Conservation (phyloP, 1,284 basidiomycete species). For the Pterulicium gracile region DNA sequence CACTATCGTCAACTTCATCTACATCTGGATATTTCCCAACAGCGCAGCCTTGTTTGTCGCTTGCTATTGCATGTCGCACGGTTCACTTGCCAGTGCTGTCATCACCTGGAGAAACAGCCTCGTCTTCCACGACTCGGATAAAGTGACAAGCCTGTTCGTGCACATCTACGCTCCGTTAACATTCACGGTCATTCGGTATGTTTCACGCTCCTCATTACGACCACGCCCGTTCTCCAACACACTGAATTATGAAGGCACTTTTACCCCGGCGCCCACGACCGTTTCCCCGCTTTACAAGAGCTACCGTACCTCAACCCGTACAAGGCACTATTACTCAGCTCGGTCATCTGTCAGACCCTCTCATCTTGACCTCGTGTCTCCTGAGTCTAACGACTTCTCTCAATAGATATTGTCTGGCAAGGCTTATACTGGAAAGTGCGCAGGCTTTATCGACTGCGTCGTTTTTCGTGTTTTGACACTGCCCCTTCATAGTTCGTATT, state of each 20-base stretch:
- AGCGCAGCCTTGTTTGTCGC: conserved; percentile 72
- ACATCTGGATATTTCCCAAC: conserved; percentile 74
- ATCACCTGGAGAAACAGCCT: conserved; percentile 95
- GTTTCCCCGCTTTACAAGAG: conserved; percentile 74
- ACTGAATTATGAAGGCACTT: conserved; percentile 48
- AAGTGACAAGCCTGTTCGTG: conserved; percentile 85
- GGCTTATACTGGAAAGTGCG: conserved; percentile 78
- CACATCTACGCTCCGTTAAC: conserved; percentile 84
- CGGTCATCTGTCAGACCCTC: conserved; percentile 53
- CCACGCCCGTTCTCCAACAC: neutral
- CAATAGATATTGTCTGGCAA: conserved; percentile 79
- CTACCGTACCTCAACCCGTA: conserved; percentile 53
- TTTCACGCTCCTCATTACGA: conserved; percentile 7
- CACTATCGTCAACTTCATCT: conserved; percentile 82
- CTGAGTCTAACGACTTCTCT: conserved; percentile 10
- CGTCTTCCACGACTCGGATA: conserved; percentile 93
- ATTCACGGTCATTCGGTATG: conserved; percentile 81
- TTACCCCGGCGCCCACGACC: conserved; percentile 61
- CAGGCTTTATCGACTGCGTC: neutral
- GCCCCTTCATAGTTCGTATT: conserved; percentile 56
- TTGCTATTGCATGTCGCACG: conserved; percentile 82
- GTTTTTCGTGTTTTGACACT: conserved; percentile 1
- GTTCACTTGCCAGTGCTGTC: conserved; percentile 84
- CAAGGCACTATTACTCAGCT: conserved; percentile 56
- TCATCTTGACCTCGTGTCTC: conserved; percentile 8